Percentiles rank a stretch among this genome's conserved stretches.
Conservation (phyloP, 306 rosid genomes). For the Corylus americana region DNA sequence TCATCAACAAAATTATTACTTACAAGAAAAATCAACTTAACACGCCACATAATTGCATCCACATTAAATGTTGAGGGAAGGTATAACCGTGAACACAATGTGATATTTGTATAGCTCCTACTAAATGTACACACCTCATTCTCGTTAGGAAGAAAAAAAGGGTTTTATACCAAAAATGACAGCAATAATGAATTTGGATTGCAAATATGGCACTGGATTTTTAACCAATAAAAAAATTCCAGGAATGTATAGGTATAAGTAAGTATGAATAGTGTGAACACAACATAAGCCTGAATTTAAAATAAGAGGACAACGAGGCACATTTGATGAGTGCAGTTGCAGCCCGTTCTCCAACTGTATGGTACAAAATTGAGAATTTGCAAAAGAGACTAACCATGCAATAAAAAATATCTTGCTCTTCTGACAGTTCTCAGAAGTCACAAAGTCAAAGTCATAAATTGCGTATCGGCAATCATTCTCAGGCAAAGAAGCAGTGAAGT, state of each 20-base stretch:
- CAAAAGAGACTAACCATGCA: conserved; percentile 67
- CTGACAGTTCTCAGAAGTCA: conserved; percentile 75
- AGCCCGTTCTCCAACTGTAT: neutral
- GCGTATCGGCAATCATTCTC: conserved; percentile 86
- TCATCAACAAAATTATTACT: neutral
- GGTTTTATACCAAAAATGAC: neutral
- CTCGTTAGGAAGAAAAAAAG: neutral
- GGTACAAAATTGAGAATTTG: neutral
- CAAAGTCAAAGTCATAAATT: conserved; percentile 71
- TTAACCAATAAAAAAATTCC: neutral
- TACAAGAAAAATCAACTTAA: neutral
- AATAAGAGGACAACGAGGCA: neutral
- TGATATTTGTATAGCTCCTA: neutral
- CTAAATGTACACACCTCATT: neutral
- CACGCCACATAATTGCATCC: neutral
- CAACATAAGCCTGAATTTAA: neutral
- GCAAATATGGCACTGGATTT: neutral
- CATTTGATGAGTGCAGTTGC: neutral
- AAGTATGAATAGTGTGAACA: neutral
- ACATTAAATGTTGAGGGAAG: neutral
- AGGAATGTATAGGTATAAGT: neutral
- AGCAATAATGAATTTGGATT: neutral
- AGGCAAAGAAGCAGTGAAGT: conserved; percentile 72
- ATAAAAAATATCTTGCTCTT: conserved; percentile 79
- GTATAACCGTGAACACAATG: neutral